A percentile compares a stretch with the other conserved stretches of the same genome.
phyloP scores from a whole-genome alignment of 179 eudicot species.

The Spinacia oleracea region DNA sequence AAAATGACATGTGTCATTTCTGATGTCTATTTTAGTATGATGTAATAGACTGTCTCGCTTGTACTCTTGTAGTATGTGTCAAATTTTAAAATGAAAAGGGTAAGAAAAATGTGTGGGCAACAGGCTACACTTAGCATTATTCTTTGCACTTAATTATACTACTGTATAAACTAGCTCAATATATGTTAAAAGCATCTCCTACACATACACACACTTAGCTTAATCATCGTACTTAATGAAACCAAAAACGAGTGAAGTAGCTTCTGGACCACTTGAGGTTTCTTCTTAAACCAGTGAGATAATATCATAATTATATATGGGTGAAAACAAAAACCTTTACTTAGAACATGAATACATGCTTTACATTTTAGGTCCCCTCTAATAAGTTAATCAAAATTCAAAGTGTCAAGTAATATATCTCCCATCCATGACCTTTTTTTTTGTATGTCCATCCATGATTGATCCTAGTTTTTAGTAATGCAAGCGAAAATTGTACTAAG shows the following conservation, averaged over 20 bases:
- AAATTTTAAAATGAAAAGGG: neutral
- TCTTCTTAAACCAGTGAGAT: constrained; percentile 25
- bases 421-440: neutral
- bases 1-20: too few relatives aligned
- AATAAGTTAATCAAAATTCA: neutral
- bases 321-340: constrained; percentile 8
- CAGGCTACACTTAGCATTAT: neutral
- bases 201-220: neutral
- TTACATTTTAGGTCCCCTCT: constrained; percentile 17
- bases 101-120: neutral
- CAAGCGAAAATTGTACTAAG: too few relatives aligned
- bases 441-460: too few relatives aligned
- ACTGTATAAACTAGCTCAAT: neutral
- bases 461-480: too few relatives aligned
- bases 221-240: constrained; percentile 16
- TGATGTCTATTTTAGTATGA: too few relatives aligned
- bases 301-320: constrained; percentile 1
- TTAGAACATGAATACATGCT: constrained; percentile 15
- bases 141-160: neutral
- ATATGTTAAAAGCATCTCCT: constrained; percentile 10
- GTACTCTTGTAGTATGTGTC: too few relatives aligned
- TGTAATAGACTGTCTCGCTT: too few relatives aligned
- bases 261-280: constrained; percentile 31
- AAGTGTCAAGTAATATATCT: neutral
- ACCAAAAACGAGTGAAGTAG: constrained; percentile 7